Evolutionary conservation across 1,284 basidiomycete genomes (phyloP), one percentile per base, ranked within the genome.

Genomic region (Ceratobasidium sp.): DNA sequence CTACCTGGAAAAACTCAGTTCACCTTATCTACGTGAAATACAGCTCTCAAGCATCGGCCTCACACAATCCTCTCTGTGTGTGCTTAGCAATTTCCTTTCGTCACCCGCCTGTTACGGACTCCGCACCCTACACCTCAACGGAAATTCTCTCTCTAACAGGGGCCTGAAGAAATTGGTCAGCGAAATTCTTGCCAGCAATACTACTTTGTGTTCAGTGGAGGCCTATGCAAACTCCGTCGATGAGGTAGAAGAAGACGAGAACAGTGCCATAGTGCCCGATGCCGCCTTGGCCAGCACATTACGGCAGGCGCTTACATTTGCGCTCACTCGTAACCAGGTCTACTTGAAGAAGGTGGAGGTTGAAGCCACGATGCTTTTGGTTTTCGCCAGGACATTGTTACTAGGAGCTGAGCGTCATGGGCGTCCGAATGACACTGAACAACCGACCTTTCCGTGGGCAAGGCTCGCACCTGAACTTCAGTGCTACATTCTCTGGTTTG

Each of bases 21-120:
- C 87, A 0, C 84, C 84, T 0, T 80, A 83, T 76, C 84, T 92
- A 15, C 83, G 83, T 45, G 87, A 89, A 76, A 81, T 92, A 15
- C 86, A 89, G 75, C 81, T 91, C 7, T 88, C 89, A 1, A 85
- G 85, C 0, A 84, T 86, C 11, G 85, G 85, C 14, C 82, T 92
- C 73, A 88, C 89, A 0, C 80, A 81, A 31, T 78, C 75, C n/a
- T 84, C 85, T 6, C 83, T 85, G 0, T 84, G 86, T 1, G 77
- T 80, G 65, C 84, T 92, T 36, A 77, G 84, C 24, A 82, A 83
- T 8, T 92, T 86, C 77, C 80, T 91, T 19, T 82, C 83, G n/a
- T 89, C 89, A 8, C 80, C 81, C 4, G 85, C 86, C 27, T 89
- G 88, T 74, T 83, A 83, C 19, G 65, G 75, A 3, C 82, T 92